Evolutionary conservation across 129 eudicot genomes (phyloP), one percentile per base, ranked within the genome.

Genomic region (Arctium lappa): DNA sequence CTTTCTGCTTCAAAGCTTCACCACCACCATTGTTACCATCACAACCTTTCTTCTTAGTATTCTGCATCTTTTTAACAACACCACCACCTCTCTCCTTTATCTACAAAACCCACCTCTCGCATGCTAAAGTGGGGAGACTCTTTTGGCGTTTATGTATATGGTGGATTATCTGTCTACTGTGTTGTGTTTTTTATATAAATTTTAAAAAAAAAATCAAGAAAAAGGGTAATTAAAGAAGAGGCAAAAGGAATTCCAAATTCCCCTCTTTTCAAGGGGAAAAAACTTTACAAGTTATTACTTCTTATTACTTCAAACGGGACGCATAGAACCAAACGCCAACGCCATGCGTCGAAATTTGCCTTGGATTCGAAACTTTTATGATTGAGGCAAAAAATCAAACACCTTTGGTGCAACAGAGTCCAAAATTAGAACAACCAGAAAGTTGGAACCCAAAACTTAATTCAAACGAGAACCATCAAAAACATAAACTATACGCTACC

Each of bases 1-100:
- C 92, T 73, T 89, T 89, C 85, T 75, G 85, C 75, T 89, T 87
- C 4, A 88, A 77, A 79, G 69, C 78, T 60, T 60, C 32, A 74
- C 46, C 8, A 82, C 16, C 84, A 80, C 63, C 76, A 32, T 85
- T 72, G 70, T 27, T 70, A 85, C 76, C 77, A 72, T 71, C 77
- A 65, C 76, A 85, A 33, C 39, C 77, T 82, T 80, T 86, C 84
- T 88, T 92, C 90, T 92, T 92, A 88, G 86, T 86, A 79, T 74
- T 88, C 83, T 76, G 86, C 89, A 82, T 80, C 50, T 78, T 38
- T 33, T 46, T 66, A 84, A 48, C 65, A 82, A 39, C 76, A 71
- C 13, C 7, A 80, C 8, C 66, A 77, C 86, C 82, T 63, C 85
- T 75, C 80, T 77, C 73, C 84, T 82, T 77, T 87, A 74, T 66